Percentiles rank a stretch among this genome's conserved stretches.
These are phyloP conservation scores for Wickerhamiella spandovensis DNA, from an alignment of 805 yeast species.

Conservation along the genomic window DNA sequence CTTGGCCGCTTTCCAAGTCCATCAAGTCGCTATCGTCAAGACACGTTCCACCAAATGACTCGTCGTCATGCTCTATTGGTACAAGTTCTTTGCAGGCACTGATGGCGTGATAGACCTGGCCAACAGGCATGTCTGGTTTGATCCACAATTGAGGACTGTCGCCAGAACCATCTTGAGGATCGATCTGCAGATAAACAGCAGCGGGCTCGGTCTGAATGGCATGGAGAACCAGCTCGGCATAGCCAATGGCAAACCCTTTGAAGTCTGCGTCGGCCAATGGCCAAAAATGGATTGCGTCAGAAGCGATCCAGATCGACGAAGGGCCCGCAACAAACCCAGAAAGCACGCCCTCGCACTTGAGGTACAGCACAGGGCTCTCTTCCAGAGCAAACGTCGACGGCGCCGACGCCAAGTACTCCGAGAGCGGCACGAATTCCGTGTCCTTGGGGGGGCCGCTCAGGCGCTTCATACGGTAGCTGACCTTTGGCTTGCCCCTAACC, in stretches of 20 bases:
- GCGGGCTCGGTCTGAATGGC: slow-evolving; percentile 14
- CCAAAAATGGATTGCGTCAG: slow-evolving; percentile 21
- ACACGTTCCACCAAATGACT: slow-evolving; percentile 1
- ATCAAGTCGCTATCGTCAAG: slow-evolving; percentile 3
- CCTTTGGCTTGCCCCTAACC: background rate
- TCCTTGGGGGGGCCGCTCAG: slow-evolving; percentile 9
- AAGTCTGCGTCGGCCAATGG: slow-evolving; percentile 1
- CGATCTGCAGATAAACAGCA: slow-evolving; percentile 15
- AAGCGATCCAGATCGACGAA: slow-evolving; percentile 16
- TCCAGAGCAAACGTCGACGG: slow-evolving; percentile 25
- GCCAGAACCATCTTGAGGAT: slow-evolving; percentile 2
- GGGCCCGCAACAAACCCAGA: slow-evolving; percentile 3
- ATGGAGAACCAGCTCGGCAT: slow-evolving; percentile 18
- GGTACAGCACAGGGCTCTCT: slow-evolving; percentile 22
- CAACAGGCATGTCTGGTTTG: background rate
- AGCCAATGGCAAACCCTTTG: slow-evolving; percentile 15
- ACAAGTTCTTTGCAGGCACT: slow-evolving; percentile 2
- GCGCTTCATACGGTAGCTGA: slow-evolving; percentile 6
- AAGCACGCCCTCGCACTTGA: slow-evolving; percentile 5
- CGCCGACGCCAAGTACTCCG: slow-evolving; percentile 22
- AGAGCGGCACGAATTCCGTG: slow-evolving; percentile 18
- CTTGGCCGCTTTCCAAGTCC: slow-evolving; percentile 8
- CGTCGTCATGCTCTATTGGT: background rate
- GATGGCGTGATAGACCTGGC: slow-evolving; percentile 3
- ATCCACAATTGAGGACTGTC: background rate